phyloP scores from a whole-genome alignment of 2,329 filamentous ascomycete species.

The Fusarium sp. region DNA sequence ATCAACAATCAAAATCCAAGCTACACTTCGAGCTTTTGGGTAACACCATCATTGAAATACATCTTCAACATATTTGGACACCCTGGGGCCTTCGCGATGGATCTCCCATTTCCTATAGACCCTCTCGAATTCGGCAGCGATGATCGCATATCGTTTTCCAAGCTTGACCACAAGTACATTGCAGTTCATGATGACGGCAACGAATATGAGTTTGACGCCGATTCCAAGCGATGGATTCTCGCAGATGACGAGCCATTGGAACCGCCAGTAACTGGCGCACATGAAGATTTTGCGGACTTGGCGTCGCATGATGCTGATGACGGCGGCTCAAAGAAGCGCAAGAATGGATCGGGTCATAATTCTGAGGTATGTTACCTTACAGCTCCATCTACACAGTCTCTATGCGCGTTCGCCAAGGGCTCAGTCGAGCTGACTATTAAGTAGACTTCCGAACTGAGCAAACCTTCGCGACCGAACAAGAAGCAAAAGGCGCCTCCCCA shows the following conservation, averaged over 20 bases:
- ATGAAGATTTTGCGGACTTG: conserved; percentile 53
- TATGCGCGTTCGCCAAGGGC: neutral
- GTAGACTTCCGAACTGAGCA: conserved; percentile 52
- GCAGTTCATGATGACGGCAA: conserved; percentile 86
- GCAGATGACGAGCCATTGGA: conserved; percentile 61
- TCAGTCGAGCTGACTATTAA: conserved; percentile 21
- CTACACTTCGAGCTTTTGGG: conserved; percentile 8
- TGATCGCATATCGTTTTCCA: conserved; percentile 88
- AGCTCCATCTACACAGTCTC: neutral
- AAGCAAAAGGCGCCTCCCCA: conserved; percentile 63
- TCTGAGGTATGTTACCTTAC: conserved; percentile 59
- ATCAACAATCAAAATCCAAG: conserved; percentile 22
- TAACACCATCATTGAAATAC: conserved; percentile 1
- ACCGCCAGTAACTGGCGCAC: conserved; percentile 58
- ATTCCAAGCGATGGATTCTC: conserved; percentile 80
- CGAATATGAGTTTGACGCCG: conserved; percentile 85
- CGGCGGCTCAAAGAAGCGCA: conserved; percentile 57
- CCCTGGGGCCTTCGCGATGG: conserved; percentile 46
- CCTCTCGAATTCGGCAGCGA: conserved; percentile 80
- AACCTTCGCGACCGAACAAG: conserved; percentile 58
- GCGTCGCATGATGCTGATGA: conserved; percentile 45
- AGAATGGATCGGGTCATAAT: conserved; percentile 55
- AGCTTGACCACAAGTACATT: conserved; percentile 82
- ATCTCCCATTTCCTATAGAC: conserved; percentile 67
- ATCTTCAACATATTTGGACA: neutral